Evolutionary conservation across 306 rosid species (phyloP).

Genomic region (Trifolium fragiferum): DNA sequence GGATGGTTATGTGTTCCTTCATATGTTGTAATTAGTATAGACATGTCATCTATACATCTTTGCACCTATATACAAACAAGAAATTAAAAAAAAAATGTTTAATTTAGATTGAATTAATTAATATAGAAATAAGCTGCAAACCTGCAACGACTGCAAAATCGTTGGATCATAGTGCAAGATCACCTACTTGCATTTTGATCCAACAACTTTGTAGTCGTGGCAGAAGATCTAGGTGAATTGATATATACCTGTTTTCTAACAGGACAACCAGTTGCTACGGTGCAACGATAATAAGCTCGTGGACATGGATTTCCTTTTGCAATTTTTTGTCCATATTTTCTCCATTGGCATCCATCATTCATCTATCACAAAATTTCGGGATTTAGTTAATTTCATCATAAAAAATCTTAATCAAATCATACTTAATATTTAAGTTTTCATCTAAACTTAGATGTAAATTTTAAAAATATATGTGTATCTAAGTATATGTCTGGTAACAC

Average conservation of each 20-base stretch:
- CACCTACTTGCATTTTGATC: neutral
- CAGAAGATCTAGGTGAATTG: neutral
- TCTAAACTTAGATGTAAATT: neutral
- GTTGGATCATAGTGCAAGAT: neutral
- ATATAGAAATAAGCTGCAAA: neutral
- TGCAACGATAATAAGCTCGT: constrained; percentile 94
- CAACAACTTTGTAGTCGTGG: neutral
- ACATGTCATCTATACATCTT: constrained; percentile 95
- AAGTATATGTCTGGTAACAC: no score
- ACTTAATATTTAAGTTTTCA: neutral
- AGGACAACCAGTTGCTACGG: constrained; percentile 86
- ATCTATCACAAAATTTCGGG: constrained; percentile 48
- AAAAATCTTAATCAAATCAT: neutral
- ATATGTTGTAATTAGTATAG: constrained; percentile 90
- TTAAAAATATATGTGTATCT: neutral
- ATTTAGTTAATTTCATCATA: neutral
- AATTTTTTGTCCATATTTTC: constrained; percentile 95
- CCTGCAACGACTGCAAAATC: neutral
- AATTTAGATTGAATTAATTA: neutral
- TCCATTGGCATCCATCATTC: constrained; percentile 98
- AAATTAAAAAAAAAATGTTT: neutral
- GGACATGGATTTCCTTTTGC: constrained; percentile 98
- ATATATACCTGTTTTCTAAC: constrained; percentile 81
- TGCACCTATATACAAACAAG: constrained; percentile 62
- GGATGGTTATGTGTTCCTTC: constrained; percentile 99